Percentiles rank a stretch among this genome's conserved stretches.
phyloP scores from a whole-genome alignment of 331 rosid species.

The Saraca asoca region DNA sequence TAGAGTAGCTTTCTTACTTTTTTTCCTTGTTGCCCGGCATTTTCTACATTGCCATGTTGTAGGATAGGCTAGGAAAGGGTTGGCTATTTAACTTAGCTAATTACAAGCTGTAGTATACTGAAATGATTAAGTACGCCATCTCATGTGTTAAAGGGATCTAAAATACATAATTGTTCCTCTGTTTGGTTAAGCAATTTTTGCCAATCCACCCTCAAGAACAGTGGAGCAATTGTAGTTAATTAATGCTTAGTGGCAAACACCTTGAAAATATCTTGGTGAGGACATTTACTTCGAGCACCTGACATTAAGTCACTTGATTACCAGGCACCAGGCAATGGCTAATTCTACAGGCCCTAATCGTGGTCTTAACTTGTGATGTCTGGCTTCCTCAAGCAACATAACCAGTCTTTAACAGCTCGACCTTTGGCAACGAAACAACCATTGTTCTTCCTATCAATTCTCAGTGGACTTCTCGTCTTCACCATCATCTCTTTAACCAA shows the following conservation, averaged over 20 bases:
- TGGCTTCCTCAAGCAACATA: constrained; percentile 36
- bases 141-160: no score
- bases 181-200: constrained; percentile 1
- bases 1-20: neutral
- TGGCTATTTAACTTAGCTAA: neutral
- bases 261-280: neutral
- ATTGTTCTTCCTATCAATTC: constrained; percentile 61
- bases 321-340: neutral
- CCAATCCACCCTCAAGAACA: neutral
- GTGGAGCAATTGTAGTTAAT: neutral
- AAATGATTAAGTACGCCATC: neutral
- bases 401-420: constrained; percentile 60
- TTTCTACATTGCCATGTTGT: neutral
- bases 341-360: neutral
- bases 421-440: constrained; percentile 87
- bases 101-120: neutral
- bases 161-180: neutral
- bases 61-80: neutral
- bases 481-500: constrained; percentile 67
- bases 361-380: neutral
- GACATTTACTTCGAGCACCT: neutral
- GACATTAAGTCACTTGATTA: neutral
- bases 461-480: constrained; percentile 60
- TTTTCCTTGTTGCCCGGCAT: neutral
- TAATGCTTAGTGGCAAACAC: no score